Conservation (phyloP, 306 rosid genomes). For the Spatholobus suberectus region DNA sequence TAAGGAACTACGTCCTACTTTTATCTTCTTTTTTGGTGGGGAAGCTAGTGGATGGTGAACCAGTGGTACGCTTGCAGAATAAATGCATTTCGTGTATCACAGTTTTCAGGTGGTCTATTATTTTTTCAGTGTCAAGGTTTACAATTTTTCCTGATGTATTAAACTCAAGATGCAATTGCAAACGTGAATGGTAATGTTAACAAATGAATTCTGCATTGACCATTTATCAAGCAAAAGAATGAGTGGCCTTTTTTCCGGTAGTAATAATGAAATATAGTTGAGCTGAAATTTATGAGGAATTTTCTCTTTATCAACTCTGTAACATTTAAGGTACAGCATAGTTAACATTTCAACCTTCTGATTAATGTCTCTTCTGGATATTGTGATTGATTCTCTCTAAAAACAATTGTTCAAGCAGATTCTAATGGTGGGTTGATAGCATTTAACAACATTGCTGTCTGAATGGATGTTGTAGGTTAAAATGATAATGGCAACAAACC, state of each 20-base stretch:
- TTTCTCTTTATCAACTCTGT: slow-evolving; percentile 7
- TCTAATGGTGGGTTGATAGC: slow-evolving; percentile 8
- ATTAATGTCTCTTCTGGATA: neutral
- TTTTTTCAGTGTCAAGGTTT: neutral
- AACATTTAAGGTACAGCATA: neutral
- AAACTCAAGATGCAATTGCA: neutral
- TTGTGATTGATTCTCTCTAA: neutral
- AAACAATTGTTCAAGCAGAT: slow-evolving; percentile 6
- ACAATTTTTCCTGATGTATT: neutral
- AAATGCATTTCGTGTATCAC: neutral
- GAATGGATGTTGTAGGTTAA: slow-evolving; percentile 64
- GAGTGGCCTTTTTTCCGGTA: neutral
- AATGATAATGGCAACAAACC: slow-evolving; percentile 97
- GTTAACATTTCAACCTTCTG: neutral
- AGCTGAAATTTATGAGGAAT: neutral
- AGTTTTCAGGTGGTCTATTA: neutral
- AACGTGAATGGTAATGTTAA: neutral
- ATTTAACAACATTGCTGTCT: slow-evolving; percentile 21
- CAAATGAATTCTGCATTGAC: slow-evolving; percentile 2
- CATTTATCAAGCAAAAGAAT: neutral
- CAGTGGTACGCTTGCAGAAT: neutral
- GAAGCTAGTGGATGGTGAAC: neutral
- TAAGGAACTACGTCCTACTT: neutral
- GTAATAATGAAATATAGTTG: neutral
- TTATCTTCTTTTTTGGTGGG: neutral